A percentile compares a stretch with the other conserved stretches of the same genome.
Conservation (phyloP, 169 alveolate species). For the Cyclospora cayetanensis region DNA sequence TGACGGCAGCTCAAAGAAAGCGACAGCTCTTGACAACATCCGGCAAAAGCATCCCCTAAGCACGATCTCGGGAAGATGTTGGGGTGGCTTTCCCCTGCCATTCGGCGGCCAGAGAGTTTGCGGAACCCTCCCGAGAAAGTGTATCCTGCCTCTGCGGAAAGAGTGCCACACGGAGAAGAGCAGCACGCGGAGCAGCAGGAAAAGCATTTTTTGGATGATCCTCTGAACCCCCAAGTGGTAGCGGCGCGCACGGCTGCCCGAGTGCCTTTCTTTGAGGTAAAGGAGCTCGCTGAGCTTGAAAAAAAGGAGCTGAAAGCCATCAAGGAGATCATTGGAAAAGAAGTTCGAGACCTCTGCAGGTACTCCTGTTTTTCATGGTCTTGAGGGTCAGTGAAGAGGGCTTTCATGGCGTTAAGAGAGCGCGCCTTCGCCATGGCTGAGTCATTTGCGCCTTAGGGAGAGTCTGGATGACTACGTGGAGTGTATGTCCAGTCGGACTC, state of each 20-base stretch:
- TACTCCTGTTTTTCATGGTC: neutral
- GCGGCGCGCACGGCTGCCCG: constrained; percentile 9
- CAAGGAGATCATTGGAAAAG: neutral
- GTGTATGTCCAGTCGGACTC: constrained; percentile 18
- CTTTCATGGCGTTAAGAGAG: neutral
- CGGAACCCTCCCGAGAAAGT: neutral
- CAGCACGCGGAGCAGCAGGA: neutral
- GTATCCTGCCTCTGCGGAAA: neutral
- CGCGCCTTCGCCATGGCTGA: neutral
- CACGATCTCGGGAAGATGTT: neutral
- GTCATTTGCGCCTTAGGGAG: too few relatives aligned
- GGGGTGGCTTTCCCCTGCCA: neutral
- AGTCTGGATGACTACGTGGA: constrained; percentile 52
- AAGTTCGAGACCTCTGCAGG: constrained; percentile 62
- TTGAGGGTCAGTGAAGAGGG: neutral
- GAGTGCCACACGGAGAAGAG: neutral
- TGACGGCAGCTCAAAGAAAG: too few relatives aligned
- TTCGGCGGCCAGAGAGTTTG: neutral
- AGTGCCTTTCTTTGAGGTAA: constrained; percentile 15
- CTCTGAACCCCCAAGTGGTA: neutral
- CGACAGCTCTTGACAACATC: too few relatives aligned
- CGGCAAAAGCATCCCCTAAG: too few relatives aligned
- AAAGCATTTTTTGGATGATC: neutral
- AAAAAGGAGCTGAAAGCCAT: constrained; percentile 33
- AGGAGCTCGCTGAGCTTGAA: neutral